Evolutionary conservation across 805 yeast species (phyloP).

Genomic region (Candida xiaguanensis): DNA sequence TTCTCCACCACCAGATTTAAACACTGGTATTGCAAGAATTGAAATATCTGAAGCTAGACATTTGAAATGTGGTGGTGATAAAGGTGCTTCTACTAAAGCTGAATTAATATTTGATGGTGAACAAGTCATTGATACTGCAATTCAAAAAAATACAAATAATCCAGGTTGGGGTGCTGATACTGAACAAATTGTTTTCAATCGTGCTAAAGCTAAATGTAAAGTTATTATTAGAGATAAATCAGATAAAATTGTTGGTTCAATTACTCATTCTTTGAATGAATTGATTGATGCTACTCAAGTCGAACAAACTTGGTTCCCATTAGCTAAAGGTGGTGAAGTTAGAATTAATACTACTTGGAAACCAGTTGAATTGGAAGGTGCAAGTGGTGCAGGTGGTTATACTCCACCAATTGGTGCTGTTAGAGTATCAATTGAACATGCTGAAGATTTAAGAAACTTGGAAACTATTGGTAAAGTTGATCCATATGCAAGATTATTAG

Average conservation of each 20-base stretch:
- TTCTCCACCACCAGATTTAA: constrained; percentile 85
- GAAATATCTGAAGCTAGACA: constrained; percentile 64
- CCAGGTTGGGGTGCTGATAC: constrained; percentile 63
- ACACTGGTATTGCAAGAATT: constrained; percentile 84
- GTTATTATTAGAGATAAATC: constrained; percentile 59
- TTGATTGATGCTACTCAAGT: constrained; percentile 75
- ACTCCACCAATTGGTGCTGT: constrained; percentile 94
- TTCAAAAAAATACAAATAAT: constrained; percentile 55
- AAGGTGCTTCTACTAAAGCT: constrained; percentile 55
- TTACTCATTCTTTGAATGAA: constrained; percentile 56
- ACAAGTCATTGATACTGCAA: constrained; percentile 52
- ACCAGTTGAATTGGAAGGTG: constrained; percentile 71
- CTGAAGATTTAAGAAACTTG: constrained; percentile 73
- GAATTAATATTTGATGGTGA: constrained; percentile 69
- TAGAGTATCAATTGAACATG: constrained; percentile 67
- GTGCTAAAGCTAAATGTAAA: constrained; percentile 65
- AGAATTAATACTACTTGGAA: constrained; percentile 75
- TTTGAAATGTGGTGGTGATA: constrained; percentile 42
- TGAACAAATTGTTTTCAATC: constrained; percentile 70
- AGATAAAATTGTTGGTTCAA: constrained; percentile 54
- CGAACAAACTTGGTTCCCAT: constrained; percentile 73
- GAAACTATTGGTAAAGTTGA: constrained; percentile 89
- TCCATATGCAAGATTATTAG: constrained; percentile 79
- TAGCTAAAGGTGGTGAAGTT: constrained; percentile 72
- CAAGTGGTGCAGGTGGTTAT: constrained; percentile 73